Evolutionary conservation across 2,329 filamentous ascomycete species (phyloP).

Genomic region (Fusarium decemcellulare): DNA sequence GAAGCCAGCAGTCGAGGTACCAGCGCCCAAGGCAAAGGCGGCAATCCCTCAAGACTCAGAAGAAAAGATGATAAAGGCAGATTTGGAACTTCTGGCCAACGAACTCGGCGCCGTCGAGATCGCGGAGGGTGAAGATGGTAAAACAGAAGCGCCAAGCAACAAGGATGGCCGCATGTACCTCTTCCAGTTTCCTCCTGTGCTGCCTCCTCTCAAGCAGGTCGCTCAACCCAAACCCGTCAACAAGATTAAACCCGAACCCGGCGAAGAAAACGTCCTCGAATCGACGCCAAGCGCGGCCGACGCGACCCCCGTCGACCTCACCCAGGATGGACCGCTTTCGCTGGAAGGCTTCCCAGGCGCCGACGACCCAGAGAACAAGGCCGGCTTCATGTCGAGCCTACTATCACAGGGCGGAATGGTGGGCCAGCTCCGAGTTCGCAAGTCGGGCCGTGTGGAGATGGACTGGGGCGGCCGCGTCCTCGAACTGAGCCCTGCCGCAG

Average conservation of each 20-base stretch:
- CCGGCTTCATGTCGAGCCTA: slow-evolving; percentile 56
- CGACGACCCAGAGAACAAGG: slow-evolving; percentile 51
- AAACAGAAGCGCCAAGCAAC: slow-evolving; percentile 50
- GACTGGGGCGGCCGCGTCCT: slow-evolving; percentile 73
- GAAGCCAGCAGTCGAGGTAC: slow-evolving; percentile 42
- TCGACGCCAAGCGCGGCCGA: slow-evolving; percentile 43
- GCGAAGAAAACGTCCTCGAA: slow-evolving; percentile 56
- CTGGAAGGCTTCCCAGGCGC: slow-evolving; percentile 33
- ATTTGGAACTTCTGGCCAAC: slow-evolving; percentile 58
- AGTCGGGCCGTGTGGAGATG: slow-evolving; percentile 73
- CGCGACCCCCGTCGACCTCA: slow-evolving; percentile 59
- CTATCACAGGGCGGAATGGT: slow-evolving; percentile 69
- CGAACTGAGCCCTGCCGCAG: slow-evolving; percentile 65
- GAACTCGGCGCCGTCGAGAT: slow-evolving; percentile 58
- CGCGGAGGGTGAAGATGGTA: slow-evolving; percentile 47
- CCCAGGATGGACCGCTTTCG: slow-evolving; percentile 49
- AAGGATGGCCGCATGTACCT: slow-evolving; percentile 72
- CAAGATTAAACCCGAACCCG: slow-evolving; percentile 60
- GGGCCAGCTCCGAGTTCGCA: slow-evolving; percentile 71
- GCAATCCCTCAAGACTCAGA: slow-evolving; percentile 53
- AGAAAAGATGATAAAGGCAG: slow-evolving; percentile 55
- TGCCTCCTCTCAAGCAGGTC: slow-evolving; percentile 66
- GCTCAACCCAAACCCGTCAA: slow-evolving; percentile 41
- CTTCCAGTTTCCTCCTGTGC: slow-evolving; percentile 75
- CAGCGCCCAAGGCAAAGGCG: slow-evolving; percentile 47